These are phyloP conservation scores for Speleostelium caveatum DNA, from an alignment of 78 protist species.

Conservation along the genomic window DNA sequence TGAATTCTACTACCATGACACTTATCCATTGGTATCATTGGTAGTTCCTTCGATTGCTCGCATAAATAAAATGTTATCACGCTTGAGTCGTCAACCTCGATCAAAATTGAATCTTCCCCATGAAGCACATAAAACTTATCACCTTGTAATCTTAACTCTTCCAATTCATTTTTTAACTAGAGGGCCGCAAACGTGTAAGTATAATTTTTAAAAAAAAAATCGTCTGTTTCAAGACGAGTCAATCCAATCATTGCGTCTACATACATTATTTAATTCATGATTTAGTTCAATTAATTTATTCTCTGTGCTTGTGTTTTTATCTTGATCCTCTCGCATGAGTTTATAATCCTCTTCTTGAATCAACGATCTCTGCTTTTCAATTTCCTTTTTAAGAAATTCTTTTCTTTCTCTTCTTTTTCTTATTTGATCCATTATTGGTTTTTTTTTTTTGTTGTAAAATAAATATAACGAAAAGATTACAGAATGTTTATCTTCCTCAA, in stretches of 20 bases:
- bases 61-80: conserved; percentile 54
- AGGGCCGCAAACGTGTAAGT: neutral
- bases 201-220: neutral
- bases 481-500: too few relatives aligned
- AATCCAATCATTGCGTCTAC: neutral
- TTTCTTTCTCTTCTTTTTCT: conserved; percentile 61
- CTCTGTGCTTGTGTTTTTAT: neutral
- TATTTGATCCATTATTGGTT: conserved; percentile 23
- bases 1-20: conserved; percentile 61
- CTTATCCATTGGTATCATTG: conserved; percentile 30
- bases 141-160: conserved; percentile 53
- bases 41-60: conserved; percentile 8
- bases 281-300: conserved; percentile 53
- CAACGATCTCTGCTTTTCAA: conserved; percentile 24
- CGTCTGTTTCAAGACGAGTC: neutral
- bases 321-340: conserved; percentile 10
- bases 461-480: too few relatives aligned
- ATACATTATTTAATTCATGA: conserved; percentile 45
- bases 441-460: too few relatives aligned
- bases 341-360: conserved; percentile 69
- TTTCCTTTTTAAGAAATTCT: conserved; percentile 46
- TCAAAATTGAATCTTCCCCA: conserved; percentile 44
- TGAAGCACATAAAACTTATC: conserved; percentile 59
- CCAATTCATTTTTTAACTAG: conserved; percentile 56
- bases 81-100: conserved; percentile 67